A percentile compares a stretch with the other conserved stretches of the same genome.
Conservation (phyloP, 164 flowering plant species). For the Magnolia sinica region DNA sequence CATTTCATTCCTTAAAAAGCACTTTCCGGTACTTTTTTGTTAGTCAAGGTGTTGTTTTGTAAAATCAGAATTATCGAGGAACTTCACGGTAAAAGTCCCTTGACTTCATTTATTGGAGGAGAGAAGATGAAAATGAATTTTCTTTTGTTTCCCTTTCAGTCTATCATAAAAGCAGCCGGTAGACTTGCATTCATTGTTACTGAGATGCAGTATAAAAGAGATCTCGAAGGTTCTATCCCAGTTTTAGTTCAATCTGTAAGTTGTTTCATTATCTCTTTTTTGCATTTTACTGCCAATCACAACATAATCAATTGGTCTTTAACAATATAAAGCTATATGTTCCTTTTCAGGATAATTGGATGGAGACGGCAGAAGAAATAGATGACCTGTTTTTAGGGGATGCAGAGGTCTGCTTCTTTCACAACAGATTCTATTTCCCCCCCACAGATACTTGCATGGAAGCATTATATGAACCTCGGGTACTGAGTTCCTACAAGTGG, state of each 20-base stretch:
- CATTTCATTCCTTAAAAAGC: too few species aligned
- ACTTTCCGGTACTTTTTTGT: too few species aligned
- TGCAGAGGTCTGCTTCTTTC: slow-evolving; percentile 55
- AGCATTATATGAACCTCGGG: too few species aligned
- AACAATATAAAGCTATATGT: not conserved
- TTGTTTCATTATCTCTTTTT: not conserved
- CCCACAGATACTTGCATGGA: not conserved
- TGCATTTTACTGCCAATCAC: not conserved
- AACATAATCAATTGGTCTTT: not conserved
- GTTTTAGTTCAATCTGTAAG: slow-evolving; percentile 55
- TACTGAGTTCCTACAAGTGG: too few species aligned
- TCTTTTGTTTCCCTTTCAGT: slow-evolving; percentile 27
- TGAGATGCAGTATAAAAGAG: slow-evolving; percentile 40
- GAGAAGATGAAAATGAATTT: not conserved
- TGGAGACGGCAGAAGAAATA: slow-evolving; percentile 72
- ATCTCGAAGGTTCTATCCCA: slow-evolving; percentile 60
- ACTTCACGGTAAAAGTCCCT: not conserved
- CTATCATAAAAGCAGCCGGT: slow-evolving; percentile 40
- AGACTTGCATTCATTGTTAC: slow-evolving; percentile 41
- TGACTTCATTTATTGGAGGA: not conserved
- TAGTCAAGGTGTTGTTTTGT: too few species aligned
- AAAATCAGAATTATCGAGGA: too few species aligned
- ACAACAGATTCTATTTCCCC: not conserved
- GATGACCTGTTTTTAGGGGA: slow-evolving; percentile 69
- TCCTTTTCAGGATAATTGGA: slow-evolving; percentile 52